These are phyloP conservation scores for Globisporangium barbulae DNA, from an alignment of 352 stramenopile species.

Conservation along the genomic window DNA sequence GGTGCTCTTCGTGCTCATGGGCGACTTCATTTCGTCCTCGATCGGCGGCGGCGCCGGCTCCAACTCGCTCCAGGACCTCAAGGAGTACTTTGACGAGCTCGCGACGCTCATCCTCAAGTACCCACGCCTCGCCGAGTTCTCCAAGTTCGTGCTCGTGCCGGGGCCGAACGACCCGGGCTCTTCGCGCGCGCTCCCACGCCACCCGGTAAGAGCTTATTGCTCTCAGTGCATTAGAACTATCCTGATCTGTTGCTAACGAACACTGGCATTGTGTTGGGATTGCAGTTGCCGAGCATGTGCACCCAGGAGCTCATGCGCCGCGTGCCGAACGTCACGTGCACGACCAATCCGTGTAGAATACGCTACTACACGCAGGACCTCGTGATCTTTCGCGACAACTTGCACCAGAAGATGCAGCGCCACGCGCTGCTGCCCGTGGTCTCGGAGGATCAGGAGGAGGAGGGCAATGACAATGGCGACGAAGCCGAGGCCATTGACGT, in stretches of 20 bases:
- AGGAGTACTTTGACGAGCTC: constrained; percentile 89
- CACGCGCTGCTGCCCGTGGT: constrained; percentile 74
- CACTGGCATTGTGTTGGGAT: neutral
- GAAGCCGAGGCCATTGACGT: constrained; percentile 15
- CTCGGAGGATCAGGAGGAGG: constrained; percentile 19
- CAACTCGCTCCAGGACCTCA: constrained; percentile 74
- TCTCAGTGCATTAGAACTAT: neutral
- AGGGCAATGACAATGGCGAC: constrained; percentile 14
- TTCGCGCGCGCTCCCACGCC: constrained; percentile 72
- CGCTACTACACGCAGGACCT: constrained; percentile 92
- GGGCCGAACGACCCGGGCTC: constrained; percentile 90
- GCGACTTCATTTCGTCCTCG: constrained; percentile 88
- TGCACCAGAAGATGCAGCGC: constrained; percentile 90
- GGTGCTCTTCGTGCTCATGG: constrained; percentile 92
- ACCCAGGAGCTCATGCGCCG: constrained; percentile 64
- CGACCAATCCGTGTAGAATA: constrained; percentile 92
- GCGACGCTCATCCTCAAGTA: constrained; percentile 89
- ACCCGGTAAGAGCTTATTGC: constrained; percentile 41
- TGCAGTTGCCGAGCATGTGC: constrained; percentile 63
- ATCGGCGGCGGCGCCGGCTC: constrained; percentile 67
- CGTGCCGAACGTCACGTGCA: constrained; percentile 78
- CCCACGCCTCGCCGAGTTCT: constrained; percentile 72
- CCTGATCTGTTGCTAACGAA: neutral
- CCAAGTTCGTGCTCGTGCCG: constrained; percentile 91
- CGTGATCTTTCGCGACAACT: constrained; percentile 90